These are phyloP conservation scores for Kodamaea ohmeri DNA, from an alignment of 1,139 yeast genomes.

Conservation along the genomic window DNA sequence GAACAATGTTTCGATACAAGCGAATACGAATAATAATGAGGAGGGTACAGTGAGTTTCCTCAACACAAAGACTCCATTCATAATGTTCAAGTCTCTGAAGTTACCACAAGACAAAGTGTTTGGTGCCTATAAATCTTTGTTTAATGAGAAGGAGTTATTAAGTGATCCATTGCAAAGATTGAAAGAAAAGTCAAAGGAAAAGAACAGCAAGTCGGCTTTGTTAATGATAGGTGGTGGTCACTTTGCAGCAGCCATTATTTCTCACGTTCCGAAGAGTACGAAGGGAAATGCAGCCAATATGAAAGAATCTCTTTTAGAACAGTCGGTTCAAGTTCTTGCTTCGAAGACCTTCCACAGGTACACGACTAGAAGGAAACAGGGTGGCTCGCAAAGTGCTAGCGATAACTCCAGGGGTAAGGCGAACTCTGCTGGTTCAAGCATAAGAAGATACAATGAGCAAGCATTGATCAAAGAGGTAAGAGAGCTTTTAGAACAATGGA, in stretches of 20 bases:
- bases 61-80: slow-evolving; percentile 63
- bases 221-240: slow-evolving; percentile 98
- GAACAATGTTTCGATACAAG: slow-evolving; percentile 25
- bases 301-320: slow-evolving; percentile 47
- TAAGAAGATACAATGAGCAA: slow-evolving; percentile 86
- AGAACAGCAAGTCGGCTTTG: slow-evolving; percentile 56
- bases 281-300: slow-evolving; percentile 52
- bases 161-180: slow-evolving; percentile 44
- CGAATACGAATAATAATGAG: slow-evolving; percentile 11
- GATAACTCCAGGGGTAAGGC: slow-evolving; percentile 95
- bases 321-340: slow-evolving; percentile 61
- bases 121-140: slow-evolving; percentile 70
- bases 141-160: slow-evolving; percentile 34
- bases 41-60: slow-evolving; percentile 47
- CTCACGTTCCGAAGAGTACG: slow-evolving; percentile 60
- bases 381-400: slow-evolving; percentile 92
- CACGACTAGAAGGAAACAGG: slow-evolving; percentile 95
- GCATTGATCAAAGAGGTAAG: slow-evolving; percentile 77
- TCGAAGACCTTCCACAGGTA: slow-evolving; percentile 92
- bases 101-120: slow-evolving; percentile 50
- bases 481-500: slow-evolving; percentile 67
- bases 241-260: slow-evolving; percentile 91
- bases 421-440: slow-evolving; percentile 89
- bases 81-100: slow-evolving; percentile 50
- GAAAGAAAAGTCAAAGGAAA: slow-evolving; percentile 25